Conservation (phyloP, 805 yeast species). For the Ogataea methylovora region DNA sequence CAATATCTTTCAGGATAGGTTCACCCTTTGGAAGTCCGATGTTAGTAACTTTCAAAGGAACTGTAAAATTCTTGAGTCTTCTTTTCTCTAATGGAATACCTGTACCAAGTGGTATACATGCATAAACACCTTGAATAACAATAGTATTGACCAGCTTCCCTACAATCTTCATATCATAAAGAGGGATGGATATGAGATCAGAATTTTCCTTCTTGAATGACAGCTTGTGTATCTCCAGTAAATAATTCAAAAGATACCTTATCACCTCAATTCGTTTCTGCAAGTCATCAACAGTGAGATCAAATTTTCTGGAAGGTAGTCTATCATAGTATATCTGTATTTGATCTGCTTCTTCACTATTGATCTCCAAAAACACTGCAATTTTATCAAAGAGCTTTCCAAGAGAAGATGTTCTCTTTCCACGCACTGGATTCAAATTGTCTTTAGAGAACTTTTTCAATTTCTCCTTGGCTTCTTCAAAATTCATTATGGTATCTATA, state of each 20-base stretch:
- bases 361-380: slow-evolving; percentile 7
- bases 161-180: slow-evolving; percentile 77
- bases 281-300: slow-evolving; percentile 1
- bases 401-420: slow-evolving; percentile 20
- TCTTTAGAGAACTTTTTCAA: slow-evolving; percentile 16
- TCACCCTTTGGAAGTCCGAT: slow-evolving; percentile 11
- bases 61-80: slow-evolving; percentile 40
- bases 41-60: slow-evolving; percentile 14
- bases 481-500: background rate
- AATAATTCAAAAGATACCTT: slow-evolving; percentile 25
- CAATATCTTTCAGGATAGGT: slow-evolving; percentile 13
- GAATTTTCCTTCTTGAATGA: slow-evolving; percentile 27
- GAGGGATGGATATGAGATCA: slow-evolving; percentile 54
- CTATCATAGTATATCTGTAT: slow-evolving; percentile 7
- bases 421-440: slow-evolving; percentile 13
- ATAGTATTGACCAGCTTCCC: slow-evolving; percentile 57
- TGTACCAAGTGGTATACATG: slow-evolving; percentile 46
- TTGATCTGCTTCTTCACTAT: background rate
- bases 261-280: slow-evolving; percentile 21
- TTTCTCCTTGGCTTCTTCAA: slow-evolving; percentile 15
- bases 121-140: slow-evolving; percentile 64
- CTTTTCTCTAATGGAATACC: slow-evolving; percentile 63
- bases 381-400: slow-evolving; percentile 25
- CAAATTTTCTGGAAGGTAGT: slow-evolving; percentile 1
- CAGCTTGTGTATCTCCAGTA: slow-evolving; percentile 31